Base-by-base conservation (phyloP, 1,284 basidiomycete genomes). In the Kwoniella shivajii region DNA sequence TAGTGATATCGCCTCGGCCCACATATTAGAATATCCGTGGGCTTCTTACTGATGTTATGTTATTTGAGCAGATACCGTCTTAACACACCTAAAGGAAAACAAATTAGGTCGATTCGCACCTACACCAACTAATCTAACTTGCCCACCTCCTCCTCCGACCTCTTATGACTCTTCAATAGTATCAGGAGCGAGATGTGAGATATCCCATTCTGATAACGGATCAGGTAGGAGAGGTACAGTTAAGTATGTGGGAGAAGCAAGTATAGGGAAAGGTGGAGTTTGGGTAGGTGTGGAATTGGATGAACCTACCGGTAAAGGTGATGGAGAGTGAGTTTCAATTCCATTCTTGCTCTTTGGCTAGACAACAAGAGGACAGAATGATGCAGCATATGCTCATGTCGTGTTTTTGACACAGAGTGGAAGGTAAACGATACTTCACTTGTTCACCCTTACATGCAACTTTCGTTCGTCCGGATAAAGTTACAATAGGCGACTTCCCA, bases 201-300 rank as follows among this genome's bases (percentile, higher is more conserved):
- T 97, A 20, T 47, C 50, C 7, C 42, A 48, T 42, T 85, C 85
- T 50, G 81, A 83, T 26, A 85, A 71, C 5, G 72, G 82, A 3
- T 78, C 91, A 49, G 84, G 83, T 52, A 87, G 91, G 66, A 83
- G 91, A 26, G 95, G 95, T 0, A 88, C 86, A 0, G 86, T 99
- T 22, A 82, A 87, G 9, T 99, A 87, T 68, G 86, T 94, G 11
- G 96, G 96, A 0, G 73, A 79, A 26, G 91, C 93, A 0, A 81
- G 83, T 51, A 96, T 98, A 69, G 85, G 85, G 31, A 85, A 82
- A 47, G 73, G 72, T 27, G 74, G 72, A 0, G 72, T 84, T 0
- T 98, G 95, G 95, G 84, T 98, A 2, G 96, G 95, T 0, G 82
- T 99, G 6, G 90, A 96, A 76, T 91, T 95, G 68, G 96, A 99